These are phyloP conservation scores for Amylocarpus encephaloides DNA, from an alignment of 2,329 filamentous ascomycete species.

Conservation along the genomic window DNA sequence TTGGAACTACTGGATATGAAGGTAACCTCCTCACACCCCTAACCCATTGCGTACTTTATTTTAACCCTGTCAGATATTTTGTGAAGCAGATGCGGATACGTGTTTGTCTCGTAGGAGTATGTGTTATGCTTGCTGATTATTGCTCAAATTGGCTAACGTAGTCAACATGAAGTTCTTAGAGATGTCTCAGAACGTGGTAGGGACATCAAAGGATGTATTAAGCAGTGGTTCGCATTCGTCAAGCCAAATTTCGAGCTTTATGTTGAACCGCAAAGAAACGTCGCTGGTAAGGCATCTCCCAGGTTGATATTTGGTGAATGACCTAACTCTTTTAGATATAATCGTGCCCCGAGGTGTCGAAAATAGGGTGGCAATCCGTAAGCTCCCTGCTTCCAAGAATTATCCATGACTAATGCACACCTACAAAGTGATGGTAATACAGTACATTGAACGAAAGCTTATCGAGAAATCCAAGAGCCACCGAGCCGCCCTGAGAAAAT, in stretches of 20 bases:
- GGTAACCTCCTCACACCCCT: slow-evolving; percentile 38
- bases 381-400: slow-evolving; percentile 23
- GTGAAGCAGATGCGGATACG: slow-evolving; percentile 90
- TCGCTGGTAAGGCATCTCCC: slow-evolving; percentile 53
- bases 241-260: slow-evolving; percentile 96
- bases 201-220: slow-evolving; percentile 92
- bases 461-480: slow-evolving; percentile 80
- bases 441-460: slow-evolving; percentile 84
- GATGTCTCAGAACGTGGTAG: slow-evolving; percentile 85
- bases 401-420: neutral
- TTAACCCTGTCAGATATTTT: slow-evolving; percentile 64
- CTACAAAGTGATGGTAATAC: slow-evolving; percentile 75
- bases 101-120: slow-evolving; percentile 82
- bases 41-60: neutral
- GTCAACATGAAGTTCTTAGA: slow-evolving; percentile 49
- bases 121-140: slow-evolving; percentile 25
- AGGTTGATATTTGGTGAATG: neutral
- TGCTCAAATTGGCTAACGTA: neutral
- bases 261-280: slow-evolving; percentile 84
- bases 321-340: slow-evolving; percentile 53
- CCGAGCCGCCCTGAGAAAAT: slow-evolving; percentile 66
- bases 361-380: slow-evolving; percentile 84
- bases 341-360: slow-evolving; percentile 94
- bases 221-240: slow-evolving; percentile 95
- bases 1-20: slow-evolving; percentile 86